These are phyloP conservation scores for Beauveria pseudobassiana DNA, from an alignment of 2,329 filamentous ascomycete species.

Conservation along the genomic window DNA sequence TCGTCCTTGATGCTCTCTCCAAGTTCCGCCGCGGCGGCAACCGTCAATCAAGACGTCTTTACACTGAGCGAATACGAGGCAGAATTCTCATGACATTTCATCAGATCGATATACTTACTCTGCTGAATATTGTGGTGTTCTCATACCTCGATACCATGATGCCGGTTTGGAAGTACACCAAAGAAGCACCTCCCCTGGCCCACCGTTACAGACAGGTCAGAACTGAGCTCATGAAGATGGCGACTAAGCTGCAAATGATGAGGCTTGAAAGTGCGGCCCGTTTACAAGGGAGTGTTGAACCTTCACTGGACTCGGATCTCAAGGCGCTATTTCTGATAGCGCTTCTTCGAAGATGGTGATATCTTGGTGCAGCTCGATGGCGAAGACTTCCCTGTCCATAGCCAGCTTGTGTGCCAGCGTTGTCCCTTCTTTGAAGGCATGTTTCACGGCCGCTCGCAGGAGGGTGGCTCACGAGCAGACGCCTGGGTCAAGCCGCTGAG, in stretches of 20 bases:
- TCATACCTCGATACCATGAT: slow-evolving; percentile 73
- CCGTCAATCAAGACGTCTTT: slow-evolving; percentile 22
- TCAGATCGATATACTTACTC: slow-evolving; percentile 64
- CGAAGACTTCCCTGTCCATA: slow-evolving; percentile 67
- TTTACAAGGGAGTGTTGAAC: slow-evolving; percentile 59
- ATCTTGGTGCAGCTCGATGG: slow-evolving; percentile 71
- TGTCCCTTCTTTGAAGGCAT: slow-evolving; percentile 90
- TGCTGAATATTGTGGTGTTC: slow-evolving; percentile 75
- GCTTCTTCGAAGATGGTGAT: slow-evolving; percentile 75
- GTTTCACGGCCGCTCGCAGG: slow-evolving; percentile 79
- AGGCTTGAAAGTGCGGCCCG: slow-evolving; percentile 71
- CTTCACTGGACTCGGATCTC: slow-evolving; percentile 63
- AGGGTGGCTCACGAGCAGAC: slow-evolving; percentile 70
- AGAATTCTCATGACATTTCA: slow-evolving; percentile 57
- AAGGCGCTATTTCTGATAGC: slow-evolving; percentile 57
- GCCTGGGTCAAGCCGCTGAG: slow-evolving; percentile 31
- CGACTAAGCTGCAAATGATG: slow-evolving; percentile 60
- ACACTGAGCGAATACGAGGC: slow-evolving; percentile 31
- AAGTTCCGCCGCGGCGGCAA: slow-evolving; percentile 40
- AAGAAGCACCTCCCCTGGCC: slow-evolving; percentile 56
- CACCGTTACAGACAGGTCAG: slow-evolving; percentile 73
- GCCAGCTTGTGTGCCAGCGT: slow-evolving; percentile 68
- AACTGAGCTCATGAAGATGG: slow-evolving; percentile 80
- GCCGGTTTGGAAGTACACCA: slow-evolving; percentile 79
- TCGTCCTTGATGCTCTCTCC: slow-evolving; percentile 56